Conservation (phyloP, 1,284 basidiomycete species). For the Stygiomarasmius scandens region DNA sequence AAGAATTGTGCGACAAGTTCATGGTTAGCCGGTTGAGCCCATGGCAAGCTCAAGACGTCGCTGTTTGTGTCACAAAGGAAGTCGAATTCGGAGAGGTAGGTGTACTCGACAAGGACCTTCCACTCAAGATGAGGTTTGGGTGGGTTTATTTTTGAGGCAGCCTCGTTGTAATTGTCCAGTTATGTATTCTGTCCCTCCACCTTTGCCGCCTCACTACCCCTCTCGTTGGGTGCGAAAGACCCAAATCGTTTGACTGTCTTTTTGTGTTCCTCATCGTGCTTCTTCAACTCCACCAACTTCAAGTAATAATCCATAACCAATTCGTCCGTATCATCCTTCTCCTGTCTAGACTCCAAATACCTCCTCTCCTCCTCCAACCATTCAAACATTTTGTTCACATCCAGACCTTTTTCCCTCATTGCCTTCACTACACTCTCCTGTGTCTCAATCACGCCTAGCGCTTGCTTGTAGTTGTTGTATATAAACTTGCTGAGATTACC, state of each 20-base stretch:
- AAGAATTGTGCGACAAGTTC: conserved; percentile 18
- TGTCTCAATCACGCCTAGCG: not conserved
- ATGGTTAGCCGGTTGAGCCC: conserved; percentile 24
- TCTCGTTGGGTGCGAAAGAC: no score
- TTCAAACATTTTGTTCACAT: not conserved
- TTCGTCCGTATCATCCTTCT: not conserved
- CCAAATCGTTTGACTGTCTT: no score
- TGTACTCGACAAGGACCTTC: conserved; percentile 23
- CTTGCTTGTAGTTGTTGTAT: conserved; percentile 8
- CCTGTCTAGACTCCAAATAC: not conserved
- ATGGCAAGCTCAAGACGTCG: conserved; percentile 26
- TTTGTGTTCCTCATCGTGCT: not conserved
- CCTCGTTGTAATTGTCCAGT: not conserved
- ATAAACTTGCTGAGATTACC: conserved; percentile 4
- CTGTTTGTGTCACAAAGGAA: conserved; percentile 27
- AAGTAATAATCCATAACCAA: not conserved
- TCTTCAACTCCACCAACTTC: not conserved
- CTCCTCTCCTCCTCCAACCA: conserved; percentile 5
- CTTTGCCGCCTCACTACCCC: no score
- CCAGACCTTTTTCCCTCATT: not conserved
- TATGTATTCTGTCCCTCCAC: not conserved
- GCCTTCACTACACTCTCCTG: not conserved
- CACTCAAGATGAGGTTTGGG: not conserved
- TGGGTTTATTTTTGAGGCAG: not conserved
- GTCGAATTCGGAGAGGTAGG: conserved; percentile 13